Base-by-base conservation (phyloP, 768 basidiomycete genomes). In the Rhizopogon vinicolor region DNA sequence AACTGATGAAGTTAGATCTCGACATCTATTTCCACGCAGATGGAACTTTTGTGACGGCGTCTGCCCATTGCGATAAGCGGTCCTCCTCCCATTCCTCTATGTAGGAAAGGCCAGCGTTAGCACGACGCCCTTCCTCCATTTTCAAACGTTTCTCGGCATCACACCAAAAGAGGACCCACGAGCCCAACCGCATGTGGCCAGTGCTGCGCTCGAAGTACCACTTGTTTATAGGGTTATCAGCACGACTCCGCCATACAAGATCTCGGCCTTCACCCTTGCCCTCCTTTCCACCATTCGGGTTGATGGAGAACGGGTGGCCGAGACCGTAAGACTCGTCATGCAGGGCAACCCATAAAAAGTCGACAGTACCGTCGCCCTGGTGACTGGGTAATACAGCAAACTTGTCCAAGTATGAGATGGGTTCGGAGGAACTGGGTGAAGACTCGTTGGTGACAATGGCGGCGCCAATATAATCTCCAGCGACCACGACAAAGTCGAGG, bases 291-390 rank as follows among this genome's bases (percentile, higher is more conserved):
- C 97, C 91, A 57, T 96, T 96, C 31, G 94, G 91, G 69, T 99
- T 99, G 56, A 90, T 88, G 41, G 97, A 91, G 73, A 89, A 95
- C 8, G 90, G 86, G 50, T 95, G 83, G 1, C 97, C 97, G 16
- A 98, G 83, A 19, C 97, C 97, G 63, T 96, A 99, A 8, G 97
- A 93, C 72, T 99, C 97, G 70, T 99, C 97, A 62, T 98, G 93
- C 49, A 99, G 75, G 14, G 95, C 95, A 42, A 98, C 96, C 97
- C 97, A 99, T 39, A 99, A 76, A 75, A 99, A 99, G 74, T 99
- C 97, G 55, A 98, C 97, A 0, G 97, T 98, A 16, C 97, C 97
- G 64, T 98, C 96, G 19, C 97, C 97, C 71, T 99, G 97, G 66
- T 98, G 86, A 57, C 79, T 86, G 3, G 97, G 97, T 40, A 95